These are phyloP conservation scores for Teratosphaeria viscida DNA, from an alignment of 2,329 filamentous ascomycete genomes.

Conservation along the genomic window DNA sequence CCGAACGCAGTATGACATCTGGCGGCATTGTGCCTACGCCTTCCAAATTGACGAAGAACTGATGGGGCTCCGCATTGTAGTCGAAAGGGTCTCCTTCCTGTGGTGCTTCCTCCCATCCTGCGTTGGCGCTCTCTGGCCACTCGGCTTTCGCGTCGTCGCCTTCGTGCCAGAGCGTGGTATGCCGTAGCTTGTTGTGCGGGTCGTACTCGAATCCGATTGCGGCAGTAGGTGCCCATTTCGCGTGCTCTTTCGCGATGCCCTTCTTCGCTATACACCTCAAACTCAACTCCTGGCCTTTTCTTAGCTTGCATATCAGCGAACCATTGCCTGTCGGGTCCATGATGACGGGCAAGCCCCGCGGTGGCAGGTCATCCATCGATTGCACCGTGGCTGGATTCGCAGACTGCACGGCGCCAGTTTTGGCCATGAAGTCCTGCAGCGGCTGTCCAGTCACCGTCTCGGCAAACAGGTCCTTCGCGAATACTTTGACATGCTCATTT, in stretches of 20 bases:
- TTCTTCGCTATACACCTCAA: slow-evolving; percentile 93
- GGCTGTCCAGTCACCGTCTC: slow-evolving; percentile 46
- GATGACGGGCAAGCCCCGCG: slow-evolving; percentile 64
- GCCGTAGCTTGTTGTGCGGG: slow-evolving; percentile 87
- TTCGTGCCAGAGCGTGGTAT: slow-evolving; percentile 94
- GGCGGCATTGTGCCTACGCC: slow-evolving; percentile 79
- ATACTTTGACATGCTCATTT: slow-evolving; percentile 87
- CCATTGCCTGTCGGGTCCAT: slow-evolving; percentile 73
- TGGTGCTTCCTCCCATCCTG: slow-evolving; percentile 66
- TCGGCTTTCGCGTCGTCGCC: slow-evolving; percentile 46
- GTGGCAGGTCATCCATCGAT: slow-evolving; percentile 47
- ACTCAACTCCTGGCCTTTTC: slow-evolving; percentile 80
- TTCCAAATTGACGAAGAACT: slow-evolving; percentile 91
- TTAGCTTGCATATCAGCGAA: slow-evolving; percentile 78
- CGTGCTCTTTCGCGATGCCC: slow-evolving; percentile 96
- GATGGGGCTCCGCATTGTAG: slow-evolving; percentile 68
- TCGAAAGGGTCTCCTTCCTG: slow-evolving; percentile 81
- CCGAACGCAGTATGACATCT: slow-evolving; percentile 77
- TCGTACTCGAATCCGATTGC: slow-evolving; percentile 97
- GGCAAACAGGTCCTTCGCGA: slow-evolving; percentile 77
- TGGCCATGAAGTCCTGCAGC: slow-evolving; percentile 45
- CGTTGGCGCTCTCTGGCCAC: slow-evolving; percentile 42
- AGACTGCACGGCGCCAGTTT: not conserved
- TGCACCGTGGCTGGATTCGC: slow-evolving; percentile 43
- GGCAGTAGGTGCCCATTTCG: slow-evolving; percentile 90